Evolutionary conservation across 2,329 filamentous ascomycete genomes (phyloP).

Genomic region (Ophiosphaerella narmari): DNA sequence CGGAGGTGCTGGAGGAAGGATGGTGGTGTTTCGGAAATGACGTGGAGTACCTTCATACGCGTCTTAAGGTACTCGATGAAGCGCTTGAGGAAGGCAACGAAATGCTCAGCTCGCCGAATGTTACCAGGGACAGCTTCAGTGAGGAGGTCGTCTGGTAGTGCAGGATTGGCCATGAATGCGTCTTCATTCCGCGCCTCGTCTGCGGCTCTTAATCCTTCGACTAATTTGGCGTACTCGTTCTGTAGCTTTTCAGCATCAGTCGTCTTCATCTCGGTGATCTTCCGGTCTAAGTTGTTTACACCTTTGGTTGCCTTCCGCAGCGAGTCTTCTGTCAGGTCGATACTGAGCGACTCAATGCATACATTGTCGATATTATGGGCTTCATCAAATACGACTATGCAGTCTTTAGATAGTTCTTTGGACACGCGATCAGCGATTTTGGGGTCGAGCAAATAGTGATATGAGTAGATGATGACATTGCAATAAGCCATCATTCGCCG

Average conservation of each 20-base stretch:
- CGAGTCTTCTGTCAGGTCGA: constrained; percentile 94
- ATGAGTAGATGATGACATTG: constrained; percentile 99
- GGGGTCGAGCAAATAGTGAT: constrained; percentile 95
- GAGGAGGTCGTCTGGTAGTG: constrained; percentile 87
- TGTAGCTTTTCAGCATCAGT: constrained; percentile 93
- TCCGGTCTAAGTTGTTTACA: constrained; percentile 86
- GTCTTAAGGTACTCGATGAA: constrained; percentile 99
- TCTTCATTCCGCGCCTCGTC: constrained; percentile 92
- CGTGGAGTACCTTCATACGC: constrained; percentile 96
- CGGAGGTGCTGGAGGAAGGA: constrained; percentile 92
- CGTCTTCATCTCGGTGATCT: constrained; percentile 92
- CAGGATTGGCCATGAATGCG: constrained; percentile 95
- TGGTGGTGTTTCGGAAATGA: constrained; percentile 94
- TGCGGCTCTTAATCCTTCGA: constrained; percentile 85
- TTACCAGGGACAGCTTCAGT: constrained; percentile 97
- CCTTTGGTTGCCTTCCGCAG: constrained; percentile 87
- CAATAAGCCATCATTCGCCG: constrained; percentile 99
- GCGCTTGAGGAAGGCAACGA: constrained; percentile 89
- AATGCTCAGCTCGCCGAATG: constrained; percentile 93
- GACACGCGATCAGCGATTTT: constrained; percentile 97
- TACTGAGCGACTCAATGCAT: constrained; percentile 96
- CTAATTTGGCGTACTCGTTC: constrained; percentile 92
- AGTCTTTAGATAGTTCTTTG: constrained; percentile 94
- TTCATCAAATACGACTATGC: constrained; percentile 98
- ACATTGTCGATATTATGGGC: constrained; percentile 99